phyloP scores from a whole-genome alignment of 2,329 filamentous ascomycete genomes.

The Mariannaea elegans region DNA sequence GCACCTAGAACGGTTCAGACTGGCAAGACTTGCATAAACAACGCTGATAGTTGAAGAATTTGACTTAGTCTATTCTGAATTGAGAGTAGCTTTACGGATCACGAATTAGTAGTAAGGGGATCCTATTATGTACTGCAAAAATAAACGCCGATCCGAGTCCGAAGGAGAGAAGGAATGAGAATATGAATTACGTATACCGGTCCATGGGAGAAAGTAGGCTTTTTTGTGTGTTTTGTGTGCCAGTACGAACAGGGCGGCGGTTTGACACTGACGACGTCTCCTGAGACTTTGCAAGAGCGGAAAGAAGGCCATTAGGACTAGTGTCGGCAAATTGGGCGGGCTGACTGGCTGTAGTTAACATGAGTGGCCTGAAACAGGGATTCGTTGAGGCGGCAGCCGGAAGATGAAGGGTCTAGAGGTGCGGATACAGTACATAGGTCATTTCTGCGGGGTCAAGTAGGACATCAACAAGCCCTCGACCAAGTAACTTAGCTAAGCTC shows the following conservation, averaged over 20 bases:
- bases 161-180: conserved; percentile 5
- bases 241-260: not conserved
- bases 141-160: conserved; percentile 9
- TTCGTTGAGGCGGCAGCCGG: not conserved
- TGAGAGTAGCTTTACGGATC: too few relatives aligned
- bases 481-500: too few relatives aligned
- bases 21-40: too few relatives aligned
- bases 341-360: not conserved
- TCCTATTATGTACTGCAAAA: too few relatives aligned
- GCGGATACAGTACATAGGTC: too few relatives aligned
- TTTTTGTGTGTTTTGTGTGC: too few relatives aligned
- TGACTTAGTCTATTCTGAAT: not conserved
- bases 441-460: too few relatives aligned
- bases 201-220: not conserved
- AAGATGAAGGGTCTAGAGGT: not conserved
- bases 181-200: conserved; percentile 18
- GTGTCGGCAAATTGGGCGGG: not conserved
- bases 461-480: too few relatives aligned
- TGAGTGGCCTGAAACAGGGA: not conserved
- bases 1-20: not conserved
- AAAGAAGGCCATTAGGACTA: conserved; percentile 18
- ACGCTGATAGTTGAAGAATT: too few relatives aligned
- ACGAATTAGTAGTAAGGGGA: conserved; percentile 1
- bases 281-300: conserved; percentile 28
- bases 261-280: conserved; percentile 23